These are phyloP conservation scores for Ganoderma sinense DNA, from an alignment of 1,284 basidiomycete genomes.

Conservation along the genomic window DNA sequence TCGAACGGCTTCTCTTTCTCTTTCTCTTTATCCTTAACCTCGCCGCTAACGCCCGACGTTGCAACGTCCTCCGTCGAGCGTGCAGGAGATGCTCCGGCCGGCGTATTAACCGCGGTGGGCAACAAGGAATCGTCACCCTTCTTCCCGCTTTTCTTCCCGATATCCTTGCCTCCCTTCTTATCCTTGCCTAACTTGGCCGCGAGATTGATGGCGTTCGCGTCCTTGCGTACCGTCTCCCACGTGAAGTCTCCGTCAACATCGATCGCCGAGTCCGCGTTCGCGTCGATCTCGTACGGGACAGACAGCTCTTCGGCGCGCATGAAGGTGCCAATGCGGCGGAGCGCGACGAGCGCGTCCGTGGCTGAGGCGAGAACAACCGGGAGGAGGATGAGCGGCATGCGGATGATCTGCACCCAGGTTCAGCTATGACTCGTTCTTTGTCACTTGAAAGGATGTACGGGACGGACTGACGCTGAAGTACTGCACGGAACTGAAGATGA, in stretches of 20 bases:
- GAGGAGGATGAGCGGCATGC: conserved; percentile 58
- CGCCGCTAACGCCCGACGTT: conserved; percentile 10
- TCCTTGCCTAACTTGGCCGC: conserved; percentile 14
- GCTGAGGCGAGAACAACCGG: conserved; percentile 58
- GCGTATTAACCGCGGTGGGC: conserved; percentile 28
- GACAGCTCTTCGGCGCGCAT: conserved; percentile 71
- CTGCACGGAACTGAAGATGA: conserved; percentile 79
- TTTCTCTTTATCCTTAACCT: conserved; percentile 18
- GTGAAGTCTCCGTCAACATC: conserved; percentile 71
- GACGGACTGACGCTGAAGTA: conserved; percentile 70
- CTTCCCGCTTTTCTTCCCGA: conserved; percentile 20
- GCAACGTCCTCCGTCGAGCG: conserved; percentile 11
- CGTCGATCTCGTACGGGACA: conserved; percentile 58
- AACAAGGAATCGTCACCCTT: conserved; percentile 27
- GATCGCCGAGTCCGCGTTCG: conserved; percentile 53
- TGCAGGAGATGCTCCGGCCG: not conserved
- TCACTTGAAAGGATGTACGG: not conserved
- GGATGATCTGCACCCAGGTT: conserved; percentile 54
- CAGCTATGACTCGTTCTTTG: not conserved
- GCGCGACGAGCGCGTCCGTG: conserved; percentile 69
- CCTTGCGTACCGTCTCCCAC: conserved; percentile 64
- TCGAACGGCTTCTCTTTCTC: conserved; percentile 59
- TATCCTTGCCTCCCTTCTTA: conserved; percentile 15
- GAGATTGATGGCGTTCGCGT: conserved; percentile 29
- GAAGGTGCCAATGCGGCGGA: conserved; percentile 65